Base-by-base conservation (phyloP, 352 stramenopile genomes). In the Blastocystis sp. region DNA sequence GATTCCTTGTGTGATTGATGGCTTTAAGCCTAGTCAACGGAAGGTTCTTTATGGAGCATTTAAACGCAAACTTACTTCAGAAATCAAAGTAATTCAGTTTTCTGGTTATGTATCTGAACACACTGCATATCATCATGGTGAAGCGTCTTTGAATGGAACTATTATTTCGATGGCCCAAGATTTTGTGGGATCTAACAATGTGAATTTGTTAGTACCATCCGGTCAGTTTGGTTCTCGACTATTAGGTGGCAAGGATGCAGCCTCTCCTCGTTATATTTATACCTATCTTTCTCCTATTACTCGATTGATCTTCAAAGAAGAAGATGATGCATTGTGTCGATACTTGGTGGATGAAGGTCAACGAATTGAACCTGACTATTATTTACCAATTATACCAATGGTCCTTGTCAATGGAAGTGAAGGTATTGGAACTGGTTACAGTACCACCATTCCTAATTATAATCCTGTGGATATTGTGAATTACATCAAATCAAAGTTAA, bases 131-230 rank as follows among this genome's bases (percentile, higher is more conserved):
- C 96, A 99, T 89, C 96, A 99, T 88, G 96, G 96, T 43, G 96
- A 99, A 90, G 90, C 91, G 42, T 97, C 93, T 88, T 89, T 98
- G 56, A 91, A 96, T 63, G 91, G 93, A 56, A 98, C 95, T 87
- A 97, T 99, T 83, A 93, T 98, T 81, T 95, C 94, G 75, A 98
- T 99, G 95, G 96, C 96, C 0, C 96, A 99, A 89, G 93, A 98
- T 89, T 99, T 97, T 90, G 94, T 98, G 35, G 95, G 96, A 29
- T 97, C 95, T 77, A 99, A 99, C 90, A 99, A 99, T 89, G 91
- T 98, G 11, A 95, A 97, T 78, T 91, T 98, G 11, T 90, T 99
- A 19, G 94, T 92, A 2, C 95, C 96, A 2, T 95, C 93, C 54
- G 96, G 96, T 83, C 95, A 98, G 89, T 99, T 99, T 78, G 96